Conservation (phyloP, 2,329 filamentous ascomycete genomes). For the Periconia sp. region DNA sequence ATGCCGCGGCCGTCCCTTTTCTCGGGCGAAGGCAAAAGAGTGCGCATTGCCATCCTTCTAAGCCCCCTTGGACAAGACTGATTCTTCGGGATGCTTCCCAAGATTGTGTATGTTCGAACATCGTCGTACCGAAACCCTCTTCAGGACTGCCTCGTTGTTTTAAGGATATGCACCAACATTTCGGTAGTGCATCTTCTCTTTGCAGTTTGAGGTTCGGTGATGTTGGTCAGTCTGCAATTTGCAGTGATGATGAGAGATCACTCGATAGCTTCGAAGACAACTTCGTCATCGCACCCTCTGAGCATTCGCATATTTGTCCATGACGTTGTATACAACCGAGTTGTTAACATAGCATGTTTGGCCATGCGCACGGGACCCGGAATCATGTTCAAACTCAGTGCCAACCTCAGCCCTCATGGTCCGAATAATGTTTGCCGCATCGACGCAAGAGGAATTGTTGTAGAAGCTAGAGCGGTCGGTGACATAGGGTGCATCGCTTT, state of each 20-base stretch:
- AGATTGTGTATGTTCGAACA: no score
- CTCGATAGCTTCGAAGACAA: background rate
- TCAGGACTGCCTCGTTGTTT: no score
- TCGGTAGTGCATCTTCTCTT: no score
- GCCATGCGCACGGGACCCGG: conserved; percentile 46
- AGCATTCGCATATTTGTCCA: conserved; percentile 51
- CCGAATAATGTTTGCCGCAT: conserved; percentile 54
- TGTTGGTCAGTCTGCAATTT: background rate
- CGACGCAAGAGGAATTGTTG: conserved; percentile 39
- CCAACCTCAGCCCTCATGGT: conserved; percentile 49
- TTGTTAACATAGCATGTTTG: conserved; percentile 54
- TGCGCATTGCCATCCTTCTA: no score
- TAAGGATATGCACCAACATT: no score
- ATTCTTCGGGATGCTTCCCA: no score
- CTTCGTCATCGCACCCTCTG: conserved; percentile 20
- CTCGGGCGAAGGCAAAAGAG: no score
- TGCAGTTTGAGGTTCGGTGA: background rate
- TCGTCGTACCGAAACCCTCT: no score
- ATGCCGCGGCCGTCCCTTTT: no score
- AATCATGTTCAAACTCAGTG: conserved; percentile 45
- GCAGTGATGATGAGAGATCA: no score
- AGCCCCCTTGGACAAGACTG: no score
- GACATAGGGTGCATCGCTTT: conserved; percentile 28
- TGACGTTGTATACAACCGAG: conserved; percentile 49
- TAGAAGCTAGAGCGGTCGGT: conserved; percentile 14